Conservation (phyloP, 106 monocot genomes). For the Dendrobium catenatum region DNA sequence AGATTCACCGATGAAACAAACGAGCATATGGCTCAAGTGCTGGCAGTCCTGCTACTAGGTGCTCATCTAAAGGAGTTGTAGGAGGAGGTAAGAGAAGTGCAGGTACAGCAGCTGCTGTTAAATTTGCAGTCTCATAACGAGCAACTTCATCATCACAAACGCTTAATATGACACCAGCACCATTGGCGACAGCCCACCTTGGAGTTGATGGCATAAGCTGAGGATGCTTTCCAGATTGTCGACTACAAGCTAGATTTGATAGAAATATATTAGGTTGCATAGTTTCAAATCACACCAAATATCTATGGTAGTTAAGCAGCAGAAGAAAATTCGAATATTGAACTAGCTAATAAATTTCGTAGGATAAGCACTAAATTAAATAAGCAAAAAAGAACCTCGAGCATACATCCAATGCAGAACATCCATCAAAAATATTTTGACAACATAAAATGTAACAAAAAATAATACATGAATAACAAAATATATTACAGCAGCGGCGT, state of each 20-base stretch:
- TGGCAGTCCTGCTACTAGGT: slow-evolving; percentile 87
- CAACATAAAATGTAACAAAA: background rate
- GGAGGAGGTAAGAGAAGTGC: slow-evolving; percentile 95
- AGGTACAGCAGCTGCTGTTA: slow-evolving; percentile 97
- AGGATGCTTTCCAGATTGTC: slow-evolving; percentile 91
- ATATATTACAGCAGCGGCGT: background rate
- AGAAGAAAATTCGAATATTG: background rate
- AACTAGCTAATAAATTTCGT: background rate
- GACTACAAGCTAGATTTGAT: slow-evolving; percentile 48
- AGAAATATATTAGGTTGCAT: background rate
- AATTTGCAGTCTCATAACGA: slow-evolving; percentile 91
- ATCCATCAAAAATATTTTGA: background rate
- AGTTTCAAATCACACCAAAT: background rate
- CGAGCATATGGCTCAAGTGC: slow-evolving; percentile 97
- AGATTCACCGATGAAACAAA: slow-evolving; percentile 74
- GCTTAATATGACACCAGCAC: slow-evolving; percentile 96
- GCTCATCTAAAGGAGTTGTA: slow-evolving; percentile 90
- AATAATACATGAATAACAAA: background rate
- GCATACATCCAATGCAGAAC: background rate
- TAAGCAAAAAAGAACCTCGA: background rate
- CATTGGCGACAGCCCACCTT: slow-evolving; percentile 99
- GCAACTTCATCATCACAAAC: slow-evolving; percentile 98
- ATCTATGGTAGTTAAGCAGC: background rate
- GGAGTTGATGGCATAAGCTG: slow-evolving; percentile 98
- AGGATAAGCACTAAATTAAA: background rate